These are phyloP conservation scores for Wickerhamiella vanderwaltii DNA, from an alignment of 805 yeast species.

Conservation along the genomic window DNA sequence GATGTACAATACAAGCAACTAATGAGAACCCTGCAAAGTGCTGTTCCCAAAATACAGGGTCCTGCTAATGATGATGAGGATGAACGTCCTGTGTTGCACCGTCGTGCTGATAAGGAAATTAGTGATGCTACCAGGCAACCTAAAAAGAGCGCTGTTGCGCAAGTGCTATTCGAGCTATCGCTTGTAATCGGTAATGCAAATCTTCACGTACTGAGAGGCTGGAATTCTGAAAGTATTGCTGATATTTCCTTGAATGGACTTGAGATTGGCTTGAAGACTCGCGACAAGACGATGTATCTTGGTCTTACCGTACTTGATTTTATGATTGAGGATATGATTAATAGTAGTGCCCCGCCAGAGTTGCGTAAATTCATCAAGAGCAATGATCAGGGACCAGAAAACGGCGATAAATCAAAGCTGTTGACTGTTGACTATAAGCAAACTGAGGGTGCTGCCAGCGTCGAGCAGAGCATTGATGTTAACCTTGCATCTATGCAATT, in stretches of 20 bases:
- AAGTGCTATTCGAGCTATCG: constrained; percentile 58
- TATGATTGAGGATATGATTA: constrained; percentile 63
- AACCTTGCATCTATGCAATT: constrained; percentile 67
- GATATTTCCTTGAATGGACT: constrained; percentile 62
- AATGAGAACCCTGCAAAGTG: constrained; percentile 60
- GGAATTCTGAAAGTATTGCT: constrained; percentile 55
- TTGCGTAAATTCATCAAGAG: constrained; percentile 62
- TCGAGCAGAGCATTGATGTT: constrained; percentile 64
- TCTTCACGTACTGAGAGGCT: constrained; percentile 55
- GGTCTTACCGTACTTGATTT: constrained; percentile 54
- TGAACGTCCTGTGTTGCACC: constrained; percentile 9
- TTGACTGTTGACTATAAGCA: constrained; percentile 14
- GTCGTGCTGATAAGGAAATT: constrained; percentile 13
- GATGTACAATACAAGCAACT: constrained; percentile 85
- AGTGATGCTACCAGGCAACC: not conserved
- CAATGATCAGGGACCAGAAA: constrained; percentile 31
- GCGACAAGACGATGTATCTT: constrained; percentile 47
- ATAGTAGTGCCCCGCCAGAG: constrained; percentile 46
- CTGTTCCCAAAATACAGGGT: constrained; percentile 42
- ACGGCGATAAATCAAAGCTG: constrained; percentile 12
- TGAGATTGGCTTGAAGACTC: constrained; percentile 45
- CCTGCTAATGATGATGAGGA: constrained; percentile 15
- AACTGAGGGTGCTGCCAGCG: constrained; percentile 24
- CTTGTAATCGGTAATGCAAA: constrained; percentile 56
- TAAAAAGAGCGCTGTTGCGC: constrained; percentile 24